Evolutionary conservation across 768 basidiomycete species (phyloP).

Genomic region (Termitomyces sp.): DNA sequence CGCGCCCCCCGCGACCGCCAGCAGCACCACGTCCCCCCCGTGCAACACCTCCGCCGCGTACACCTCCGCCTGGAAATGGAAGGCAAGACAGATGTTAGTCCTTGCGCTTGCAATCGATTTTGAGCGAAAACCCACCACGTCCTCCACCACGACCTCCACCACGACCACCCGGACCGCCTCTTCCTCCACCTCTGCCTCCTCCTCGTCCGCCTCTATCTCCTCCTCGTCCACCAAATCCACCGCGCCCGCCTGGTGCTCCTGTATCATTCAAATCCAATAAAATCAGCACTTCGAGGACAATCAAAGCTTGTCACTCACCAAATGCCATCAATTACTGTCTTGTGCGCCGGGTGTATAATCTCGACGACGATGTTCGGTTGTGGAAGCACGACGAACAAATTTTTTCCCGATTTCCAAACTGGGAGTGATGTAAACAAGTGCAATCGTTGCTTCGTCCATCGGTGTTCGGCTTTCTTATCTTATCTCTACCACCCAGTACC

Average conservation of each 20-base stretch:
- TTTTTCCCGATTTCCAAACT: constrained; percentile 17
- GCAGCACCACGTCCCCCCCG: constrained; percentile 34
- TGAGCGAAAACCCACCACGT: constrained; percentile 19
- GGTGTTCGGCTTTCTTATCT: constrained; percentile 6
- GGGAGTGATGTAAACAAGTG: constrained; percentile 8
- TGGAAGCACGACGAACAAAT: constrained; percentile 2
- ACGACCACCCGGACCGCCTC: constrained; percentile 30
- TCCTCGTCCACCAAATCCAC: constrained; percentile 57
- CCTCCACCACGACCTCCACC: constrained; percentile 38
- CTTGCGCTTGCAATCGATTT: neutral
- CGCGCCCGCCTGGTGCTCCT: constrained; percentile 69
- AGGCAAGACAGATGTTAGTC: neutral
- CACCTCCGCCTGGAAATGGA: constrained; percentile 13
- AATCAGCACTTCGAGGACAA: neutral
- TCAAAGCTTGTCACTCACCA: constrained; percentile 9
- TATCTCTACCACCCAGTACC: neutral
- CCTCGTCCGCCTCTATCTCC: constrained; percentile 31
- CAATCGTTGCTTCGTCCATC: constrained; percentile 1
- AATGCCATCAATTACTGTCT: constrained; percentile 19
- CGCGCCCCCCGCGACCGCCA: constrained; percentile 38
- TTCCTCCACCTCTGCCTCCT: constrained; percentile 30
- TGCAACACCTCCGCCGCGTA: constrained; percentile 21
- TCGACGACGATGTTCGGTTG: constrained; percentile 4
- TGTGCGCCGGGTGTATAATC: neutral
- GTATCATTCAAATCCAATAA: neutral